Base-by-base conservation (phyloP, 2,329 filamentous ascomycete genomes). In the Talaromyces sp. region DNA sequence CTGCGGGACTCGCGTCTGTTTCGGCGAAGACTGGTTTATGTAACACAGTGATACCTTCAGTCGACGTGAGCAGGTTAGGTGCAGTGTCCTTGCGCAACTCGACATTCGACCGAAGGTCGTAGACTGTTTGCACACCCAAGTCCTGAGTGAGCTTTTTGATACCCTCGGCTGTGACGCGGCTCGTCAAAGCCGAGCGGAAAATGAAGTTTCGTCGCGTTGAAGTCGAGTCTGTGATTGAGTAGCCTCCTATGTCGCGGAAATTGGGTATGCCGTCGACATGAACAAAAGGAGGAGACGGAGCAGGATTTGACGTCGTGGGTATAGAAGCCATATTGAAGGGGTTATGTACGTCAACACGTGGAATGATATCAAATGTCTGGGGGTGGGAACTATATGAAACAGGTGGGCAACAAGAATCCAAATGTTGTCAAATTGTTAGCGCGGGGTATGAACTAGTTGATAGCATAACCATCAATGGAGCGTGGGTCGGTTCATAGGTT, bases 171-270 rank as follows among this genome's bases (percentile, higher is more conserved):
- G 83, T 84, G 52, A 88, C 76, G 62, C 76, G 75, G 32, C 82
- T 84, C 17, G 88, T 87, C 64, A 91, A 88, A 2, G 87, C 89
- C 54, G 85, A 86, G 60, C 90, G 86, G 74, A 85, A 92, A 60
- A 90, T 74, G 31, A 87, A 67, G 32, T 80, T 79, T 46, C 52
- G 55, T 38, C 59, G 27, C 29, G 43, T 58, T 9, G 59, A 58
- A 3, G 41, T 24, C 3, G 64, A 66, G 19, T 56, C 35, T 27
- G 71, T 60, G 52, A 83, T 69, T 10, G 80, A 75, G 64, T 86
- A 85, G 51, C 85, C 85, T 63, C 86, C 87, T 27, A 88, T 75
- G 69, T 89, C 87, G 58, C 88, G 82, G 69, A 91, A 86, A 74
- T 91, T 91, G 63, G 78, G 75, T 38, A 90, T 79, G 21, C 87